These are phyloP conservation scores for Elaphomyces granulatus DNA, from an alignment of 495 filamentous ascomycete species.

Conservation along the genomic window DNA sequence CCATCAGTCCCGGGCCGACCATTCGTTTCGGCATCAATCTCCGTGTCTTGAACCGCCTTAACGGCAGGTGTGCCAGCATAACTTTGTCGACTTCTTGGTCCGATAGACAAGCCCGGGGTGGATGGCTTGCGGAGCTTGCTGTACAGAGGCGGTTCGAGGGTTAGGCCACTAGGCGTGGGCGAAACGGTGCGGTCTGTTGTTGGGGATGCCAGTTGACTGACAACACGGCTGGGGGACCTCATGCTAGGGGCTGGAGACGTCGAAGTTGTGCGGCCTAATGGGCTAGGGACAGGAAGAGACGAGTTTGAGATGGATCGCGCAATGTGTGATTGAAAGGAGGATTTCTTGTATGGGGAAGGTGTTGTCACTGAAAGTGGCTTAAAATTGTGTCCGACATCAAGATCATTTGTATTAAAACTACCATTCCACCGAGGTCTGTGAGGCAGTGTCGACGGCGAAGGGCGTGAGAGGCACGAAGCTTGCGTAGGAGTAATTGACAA, in stretches of 20 bases:
- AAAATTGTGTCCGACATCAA: slow-evolving; percentile 54
- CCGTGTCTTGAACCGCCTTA: slow-evolving; percentile 14
- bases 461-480: slow-evolving; percentile 29
- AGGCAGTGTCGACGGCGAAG: slow-evolving; percentile 31
- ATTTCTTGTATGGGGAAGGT: slow-evolving; percentile 46
- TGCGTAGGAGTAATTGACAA: slow-evolving; percentile 43
- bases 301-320: slow-evolving; percentile 24
- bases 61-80: slow-evolving; percentile 19
- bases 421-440: slow-evolving; percentile 69
- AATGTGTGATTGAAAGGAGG: slow-evolving; percentile 20
- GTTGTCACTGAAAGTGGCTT: slow-evolving; percentile 49
- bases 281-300: slow-evolving; percentile 21
- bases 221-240: slow-evolving; percentile 23
- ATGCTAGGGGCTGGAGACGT: slow-evolving; percentile 33
- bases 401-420: slow-evolving; percentile 54
- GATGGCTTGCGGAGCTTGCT: slow-evolving; percentile 23
- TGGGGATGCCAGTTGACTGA: slow-evolving; percentile 26
- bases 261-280: slow-evolving; percentile 26
- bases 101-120: slow-evolving; percentile 12
- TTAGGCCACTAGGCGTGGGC: slow-evolving; percentile 17
- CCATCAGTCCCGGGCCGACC: slow-evolving; percentile 24
- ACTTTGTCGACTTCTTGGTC: slow-evolving; percentile 30
- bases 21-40: slow-evolving; percentile 15
- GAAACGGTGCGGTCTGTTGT: slow-evolving; percentile 23
- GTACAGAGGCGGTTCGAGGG: slow-evolving; percentile 28